Evolutionary conservation across 2,329 filamentous ascomycete species (phyloP).

Genomic region (Venturia nashicola): DNA sequence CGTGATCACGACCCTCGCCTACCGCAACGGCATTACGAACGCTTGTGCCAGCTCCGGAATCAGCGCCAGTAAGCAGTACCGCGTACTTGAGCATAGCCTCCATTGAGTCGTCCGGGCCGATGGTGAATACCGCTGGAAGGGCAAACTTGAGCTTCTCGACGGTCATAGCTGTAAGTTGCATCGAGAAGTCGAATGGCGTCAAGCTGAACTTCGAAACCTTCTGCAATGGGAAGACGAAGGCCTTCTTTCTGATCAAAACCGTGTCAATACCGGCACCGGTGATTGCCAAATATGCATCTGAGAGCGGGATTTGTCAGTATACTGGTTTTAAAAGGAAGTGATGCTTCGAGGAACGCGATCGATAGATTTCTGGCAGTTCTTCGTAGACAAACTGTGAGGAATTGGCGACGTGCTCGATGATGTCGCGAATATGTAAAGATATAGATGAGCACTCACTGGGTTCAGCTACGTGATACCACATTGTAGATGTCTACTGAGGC

Average conservation of each 20-base stretch:
- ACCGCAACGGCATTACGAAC: slow-evolving; percentile 22
- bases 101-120: slow-evolving; percentile 62
- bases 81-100: slow-evolving; percentile 71
- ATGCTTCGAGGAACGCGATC: neutral
- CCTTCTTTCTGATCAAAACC: slow-evolving; percentile 67
- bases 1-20: slow-evolving; percentile 46
- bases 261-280: slow-evolving; percentile 66
- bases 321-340: too few species aligned
- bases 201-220: slow-evolving; percentile 39
- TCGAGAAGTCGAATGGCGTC: slow-evolving; percentile 69
- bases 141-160: slow-evolving; percentile 76
- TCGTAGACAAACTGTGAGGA: neutral
- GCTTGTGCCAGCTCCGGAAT: slow-evolving; percentile 29
- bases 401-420: neutral
- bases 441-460: neutral
- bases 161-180: slow-evolving; percentile 80
- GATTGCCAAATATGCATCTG: slow-evolving; percentile 59
- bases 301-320: neutral
- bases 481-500: slow-evolving; percentile 14
- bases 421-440: neutral
- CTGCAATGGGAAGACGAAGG: slow-evolving; percentile 26
- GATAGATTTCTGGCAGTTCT: neutral
- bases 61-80: slow-evolving; percentile 58
- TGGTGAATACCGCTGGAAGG: slow-evolving; percentile 74
- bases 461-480: slow-evolving; percentile 53